Percentiles rank a stretch among this genome's conserved stretches.
These are phyloP conservation scores for Boletellus ananas DNA, from an alignment of 768 basidiomycete genomes.

Conservation along the genomic window DNA sequence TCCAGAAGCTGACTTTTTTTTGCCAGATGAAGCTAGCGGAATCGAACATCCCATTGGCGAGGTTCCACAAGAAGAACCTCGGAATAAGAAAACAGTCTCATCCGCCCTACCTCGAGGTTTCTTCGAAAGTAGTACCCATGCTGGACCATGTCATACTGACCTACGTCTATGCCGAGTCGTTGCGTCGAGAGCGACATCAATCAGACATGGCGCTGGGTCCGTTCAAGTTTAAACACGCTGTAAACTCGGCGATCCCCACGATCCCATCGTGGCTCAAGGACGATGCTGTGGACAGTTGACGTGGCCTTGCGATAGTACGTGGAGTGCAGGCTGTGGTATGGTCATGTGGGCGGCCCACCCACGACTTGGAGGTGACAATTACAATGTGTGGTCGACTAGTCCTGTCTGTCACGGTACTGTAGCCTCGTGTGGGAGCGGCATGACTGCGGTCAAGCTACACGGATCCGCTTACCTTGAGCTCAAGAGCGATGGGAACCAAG, in stretches of 20 bases:
- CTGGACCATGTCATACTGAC: slow-evolving; percentile 28
- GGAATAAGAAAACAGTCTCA: slow-evolving; percentile 21
- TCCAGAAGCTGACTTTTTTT: background rate
- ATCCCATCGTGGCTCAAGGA: background rate
- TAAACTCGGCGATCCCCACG: background rate
- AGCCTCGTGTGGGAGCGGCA: too few relatives aligned
- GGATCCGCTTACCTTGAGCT: too few relatives aligned
- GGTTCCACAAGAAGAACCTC: slow-evolving; percentile 23
- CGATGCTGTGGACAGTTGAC: background rate
- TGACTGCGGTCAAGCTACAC: too few relatives aligned
- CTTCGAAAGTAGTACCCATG: slow-evolving; percentile 17
- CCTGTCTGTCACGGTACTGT: too few relatives aligned
- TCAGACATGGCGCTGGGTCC: background rate
- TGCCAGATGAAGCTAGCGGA: slow-evolving; percentile 23
- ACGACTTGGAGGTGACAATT: background rate
- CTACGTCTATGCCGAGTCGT: slow-evolving; percentile 25
- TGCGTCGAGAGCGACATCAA: slow-evolving; percentile 20
- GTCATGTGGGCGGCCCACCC: too few relatives aligned
- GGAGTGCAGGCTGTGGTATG: too few relatives aligned
- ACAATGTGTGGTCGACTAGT: too few relatives aligned
- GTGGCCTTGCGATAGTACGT: background rate
- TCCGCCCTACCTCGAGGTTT: slow-evolving; percentile 26
- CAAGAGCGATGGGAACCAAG: too few relatives aligned
- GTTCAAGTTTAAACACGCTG: background rate
- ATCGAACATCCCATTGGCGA: slow-evolving; percentile 13